Conservation (phyloP, 805 yeast species). For the Saturnispora saitoi region DNA sequence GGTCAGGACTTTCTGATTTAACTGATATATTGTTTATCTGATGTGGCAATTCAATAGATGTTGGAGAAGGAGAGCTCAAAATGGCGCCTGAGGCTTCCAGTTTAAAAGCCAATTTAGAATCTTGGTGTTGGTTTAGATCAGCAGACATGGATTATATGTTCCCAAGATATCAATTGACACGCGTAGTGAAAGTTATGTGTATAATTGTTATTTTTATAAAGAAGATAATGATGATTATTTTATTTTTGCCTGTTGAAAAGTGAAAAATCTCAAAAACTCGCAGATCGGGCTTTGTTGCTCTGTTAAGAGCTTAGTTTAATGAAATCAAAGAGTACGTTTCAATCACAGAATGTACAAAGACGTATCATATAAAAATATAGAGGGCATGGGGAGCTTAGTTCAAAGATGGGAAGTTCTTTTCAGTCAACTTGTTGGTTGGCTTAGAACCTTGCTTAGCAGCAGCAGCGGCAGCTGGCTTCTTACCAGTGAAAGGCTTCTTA, state of each 20-base stretch:
- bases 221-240: background rate
- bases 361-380: background rate
- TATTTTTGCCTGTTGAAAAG: background rate
- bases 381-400: slow-evolving; percentile 14
- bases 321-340: slow-evolving; percentile 2
- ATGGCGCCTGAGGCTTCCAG: background rate
- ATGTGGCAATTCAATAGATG: background rate
- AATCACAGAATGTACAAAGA: background rate
- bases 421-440: slow-evolving; percentile 29
- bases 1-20: slow-evolving; percentile 1
- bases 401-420: slow-evolving; percentile 70
- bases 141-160: background rate
- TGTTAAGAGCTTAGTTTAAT: background rate
- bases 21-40: background rate
- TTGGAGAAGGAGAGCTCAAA: background rate
- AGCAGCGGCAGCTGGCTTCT: slow-evolving; percentile 14
- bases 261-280: background rate
- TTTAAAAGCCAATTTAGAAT: background rate
- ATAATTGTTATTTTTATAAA: background rate
- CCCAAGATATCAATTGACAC: background rate
- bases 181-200: background rate
- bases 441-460: slow-evolving; percentile 6
- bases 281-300: background rate
- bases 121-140: background rate
- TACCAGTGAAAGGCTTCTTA: slow-evolving; percentile 15